phyloP scores from a whole-genome alignment of 768 basidiomycete genomes.

The Amanita subjunquillea region DNA sequence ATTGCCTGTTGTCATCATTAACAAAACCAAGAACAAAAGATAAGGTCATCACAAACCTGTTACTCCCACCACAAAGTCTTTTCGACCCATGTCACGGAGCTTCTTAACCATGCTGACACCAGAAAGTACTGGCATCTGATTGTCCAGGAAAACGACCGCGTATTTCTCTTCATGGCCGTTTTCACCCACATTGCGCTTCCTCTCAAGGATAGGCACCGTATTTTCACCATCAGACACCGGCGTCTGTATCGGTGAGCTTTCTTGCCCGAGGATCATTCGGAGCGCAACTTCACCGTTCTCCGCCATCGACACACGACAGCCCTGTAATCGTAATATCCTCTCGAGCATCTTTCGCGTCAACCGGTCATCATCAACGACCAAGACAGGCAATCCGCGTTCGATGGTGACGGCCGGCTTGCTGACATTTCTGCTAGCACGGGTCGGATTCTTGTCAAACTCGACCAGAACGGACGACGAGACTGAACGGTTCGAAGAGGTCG shows the following conservation, averaged over 20 bases:
- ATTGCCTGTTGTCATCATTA: conserved; percentile 18
- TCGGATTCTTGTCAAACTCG: conserved; percentile 27
- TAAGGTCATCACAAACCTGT: conserved; percentile 30
- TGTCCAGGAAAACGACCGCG: conserved; percentile 46
- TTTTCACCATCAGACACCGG: conserved; percentile 25
- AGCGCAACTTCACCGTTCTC: conserved; percentile 78
- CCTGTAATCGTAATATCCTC: conserved; percentile 66
- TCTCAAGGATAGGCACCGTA: conserved; percentile 28
- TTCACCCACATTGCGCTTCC: conserved; percentile 14
- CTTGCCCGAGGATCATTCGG: conserved; percentile 51
- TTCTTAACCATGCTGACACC: conserved; percentile 60
- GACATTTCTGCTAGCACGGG: conserved; percentile 27
- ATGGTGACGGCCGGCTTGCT: conserved; percentile 28
- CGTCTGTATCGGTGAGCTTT: conserved; percentile 15
- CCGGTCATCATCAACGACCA: conserved; percentile 79
- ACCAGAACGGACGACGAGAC: conserved; percentile 20
- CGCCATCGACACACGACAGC: conserved; percentile 69
- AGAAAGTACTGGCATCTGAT: conserved; percentile 79
- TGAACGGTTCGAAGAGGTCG: conserved; percentile 15
- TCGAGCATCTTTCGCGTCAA: conserved; percentile 77
- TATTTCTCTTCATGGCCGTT: conserved; percentile 23
- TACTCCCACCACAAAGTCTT: conserved; percentile 76
- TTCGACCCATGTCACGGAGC: conserved; percentile 53
- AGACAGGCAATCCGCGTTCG: conserved; percentile 47
- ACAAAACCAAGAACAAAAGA: background rate